These are phyloP conservation scores for Boletus edulis DNA, from an alignment of 768 basidiomycete genomes.

Conservation along the genomic window DNA sequence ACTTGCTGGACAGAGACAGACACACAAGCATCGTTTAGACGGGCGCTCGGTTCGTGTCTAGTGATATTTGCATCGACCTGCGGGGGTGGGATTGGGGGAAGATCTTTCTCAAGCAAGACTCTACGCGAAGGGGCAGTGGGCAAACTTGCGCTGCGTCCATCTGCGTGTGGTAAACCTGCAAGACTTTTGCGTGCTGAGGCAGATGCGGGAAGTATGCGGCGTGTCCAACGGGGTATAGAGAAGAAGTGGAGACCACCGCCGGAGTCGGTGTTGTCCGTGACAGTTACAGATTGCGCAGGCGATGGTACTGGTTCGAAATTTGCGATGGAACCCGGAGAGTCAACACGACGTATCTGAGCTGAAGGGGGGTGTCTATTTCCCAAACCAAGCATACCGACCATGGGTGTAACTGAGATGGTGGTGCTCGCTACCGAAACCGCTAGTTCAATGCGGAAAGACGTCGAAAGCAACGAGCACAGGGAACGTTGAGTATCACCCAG, in stretches of 20 bases:
- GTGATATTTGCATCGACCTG: not conserved
- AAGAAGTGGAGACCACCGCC: conserved; percentile 49
- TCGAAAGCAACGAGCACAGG: conserved; percentile 1
- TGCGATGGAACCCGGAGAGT: conserved; percentile 29
- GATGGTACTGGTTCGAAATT: conserved; percentile 32
- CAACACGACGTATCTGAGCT: conserved; percentile 22
- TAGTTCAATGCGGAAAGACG: not conserved
- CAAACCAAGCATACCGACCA: conserved; percentile 40
- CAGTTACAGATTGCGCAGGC: conserved; percentile 44
- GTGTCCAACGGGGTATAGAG: conserved; percentile 64
- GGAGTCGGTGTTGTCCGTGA: conserved; percentile 39
- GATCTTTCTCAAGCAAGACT: conserved; percentile 40
- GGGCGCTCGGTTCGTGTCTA: not conserved
- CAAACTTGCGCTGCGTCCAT: conserved; percentile 25
- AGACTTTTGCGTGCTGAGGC: conserved; percentile 30
- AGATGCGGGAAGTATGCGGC: conserved; percentile 39
- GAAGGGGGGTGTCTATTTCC: conserved; percentile 35
- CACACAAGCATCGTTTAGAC: conserved; percentile 8
- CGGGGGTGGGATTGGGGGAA: conserved; percentile 45
- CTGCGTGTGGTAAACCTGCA: conserved; percentile 18
- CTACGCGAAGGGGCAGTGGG: conserved; percentile 11
- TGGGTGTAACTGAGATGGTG: conserved; percentile 11
- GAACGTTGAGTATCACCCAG: not conserved
- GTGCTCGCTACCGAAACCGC: not conserved
- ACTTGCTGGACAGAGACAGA: conserved; percentile 20